Conservation (phyloP, 2,329 filamentous ascomycete species). For the Plectosphaerella cucumerina region DNA sequence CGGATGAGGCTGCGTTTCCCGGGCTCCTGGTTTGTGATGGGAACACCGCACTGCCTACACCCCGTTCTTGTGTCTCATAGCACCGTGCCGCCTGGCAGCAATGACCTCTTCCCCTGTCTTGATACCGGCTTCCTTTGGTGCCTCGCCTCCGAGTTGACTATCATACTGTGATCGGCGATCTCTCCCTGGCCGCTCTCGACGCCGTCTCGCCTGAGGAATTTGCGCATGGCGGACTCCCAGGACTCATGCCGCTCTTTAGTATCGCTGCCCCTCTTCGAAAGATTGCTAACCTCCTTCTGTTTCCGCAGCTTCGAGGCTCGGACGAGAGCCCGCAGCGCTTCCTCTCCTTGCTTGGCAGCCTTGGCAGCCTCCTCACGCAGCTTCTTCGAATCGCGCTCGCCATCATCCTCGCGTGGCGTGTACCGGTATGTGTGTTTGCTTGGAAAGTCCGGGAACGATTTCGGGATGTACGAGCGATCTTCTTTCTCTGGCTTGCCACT, state of each 20-base stretch:
- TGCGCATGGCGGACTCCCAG: constrained; percentile 59
- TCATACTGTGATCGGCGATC: constrained; percentile 60
- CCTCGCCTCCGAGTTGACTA: constrained; percentile 54
- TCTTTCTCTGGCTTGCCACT: constrained; percentile 56
- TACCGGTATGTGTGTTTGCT: constrained; percentile 61
- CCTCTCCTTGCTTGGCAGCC: constrained; percentile 58
- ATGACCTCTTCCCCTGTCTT: constrained; percentile 36
- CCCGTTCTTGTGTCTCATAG: neutral
- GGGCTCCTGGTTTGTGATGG: too few species aligned
- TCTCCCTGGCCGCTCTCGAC: constrained; percentile 37
- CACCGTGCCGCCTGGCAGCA: neutral
- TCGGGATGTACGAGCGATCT: constrained; percentile 51
- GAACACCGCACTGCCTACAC: too few species aligned
- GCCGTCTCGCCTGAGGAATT: constrained; percentile 40
- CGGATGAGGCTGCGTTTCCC: too few species aligned
- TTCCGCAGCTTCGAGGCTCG: constrained; percentile 60
- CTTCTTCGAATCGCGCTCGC: constrained; percentile 47
- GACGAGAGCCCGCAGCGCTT: constrained; percentile 55
- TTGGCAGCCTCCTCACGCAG: constrained; percentile 56
- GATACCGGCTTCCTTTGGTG: constrained; percentile 51
- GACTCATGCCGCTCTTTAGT: constrained; percentile 53
- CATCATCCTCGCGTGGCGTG: constrained; percentile 47
- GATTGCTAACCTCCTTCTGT: constrained; percentile 57
- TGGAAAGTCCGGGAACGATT: constrained; percentile 56
- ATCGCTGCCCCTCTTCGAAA: constrained; percentile 47